Conservation (phyloP, 2,329 filamentous ascomycete genomes). For the Pestalotiopsis sp. region DNA sequence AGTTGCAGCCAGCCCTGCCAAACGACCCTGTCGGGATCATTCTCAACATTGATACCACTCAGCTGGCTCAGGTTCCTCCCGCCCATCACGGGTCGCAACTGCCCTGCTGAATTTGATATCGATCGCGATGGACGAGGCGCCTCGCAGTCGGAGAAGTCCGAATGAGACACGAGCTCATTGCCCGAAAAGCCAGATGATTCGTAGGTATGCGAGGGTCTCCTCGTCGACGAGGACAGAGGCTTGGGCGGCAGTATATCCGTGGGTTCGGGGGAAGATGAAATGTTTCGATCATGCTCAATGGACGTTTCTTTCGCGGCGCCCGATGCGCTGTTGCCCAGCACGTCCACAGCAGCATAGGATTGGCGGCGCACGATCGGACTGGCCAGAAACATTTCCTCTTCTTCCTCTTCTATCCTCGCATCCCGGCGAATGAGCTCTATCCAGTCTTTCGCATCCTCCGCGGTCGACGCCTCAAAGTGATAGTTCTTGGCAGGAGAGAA, state of each 20-base stretch:
- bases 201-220: slow-evolving; percentile 62
- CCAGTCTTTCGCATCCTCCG: slow-evolving; percentile 82
- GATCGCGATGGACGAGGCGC: slow-evolving; percentile 44
- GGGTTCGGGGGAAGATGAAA: slow-evolving; percentile 66
- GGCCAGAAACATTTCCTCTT: slow-evolving; percentile 78
- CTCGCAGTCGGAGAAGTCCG: slow-evolving; percentile 81
- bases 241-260: slow-evolving; percentile 40
- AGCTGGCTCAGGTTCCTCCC: slow-evolving; percentile 64
- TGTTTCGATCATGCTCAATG: slow-evolving; percentile 42
- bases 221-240: slow-evolving; percentile 33
- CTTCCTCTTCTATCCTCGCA: slow-evolving; percentile 84
- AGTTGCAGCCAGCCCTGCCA: slow-evolving; percentile 91
- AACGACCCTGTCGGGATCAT: slow-evolving; percentile 84
- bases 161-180: slow-evolving; percentile 76
- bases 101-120: slow-evolving; percentile 32
- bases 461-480: slow-evolving; percentile 78
- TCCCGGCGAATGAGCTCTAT: slow-evolving; percentile 78
- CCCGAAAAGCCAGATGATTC: slow-evolving; percentile 67
- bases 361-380: slow-evolving; percentile 61
- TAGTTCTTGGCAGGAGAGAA: slow-evolving; percentile 92
- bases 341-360: slow-evolving; percentile 38
- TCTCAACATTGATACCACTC: slow-evolving; percentile 58
- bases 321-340: slow-evolving; percentile 23
- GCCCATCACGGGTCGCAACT: slow-evolving; percentile 37
- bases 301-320: slow-evolving; percentile 22